A percentile compares a stretch with the other conserved stretches of the same genome.
These are phyloP conservation scores for Toxicodendron radicans DNA, from an alignment of 345 rosid genomes.

Conservation along the genomic window DNA sequence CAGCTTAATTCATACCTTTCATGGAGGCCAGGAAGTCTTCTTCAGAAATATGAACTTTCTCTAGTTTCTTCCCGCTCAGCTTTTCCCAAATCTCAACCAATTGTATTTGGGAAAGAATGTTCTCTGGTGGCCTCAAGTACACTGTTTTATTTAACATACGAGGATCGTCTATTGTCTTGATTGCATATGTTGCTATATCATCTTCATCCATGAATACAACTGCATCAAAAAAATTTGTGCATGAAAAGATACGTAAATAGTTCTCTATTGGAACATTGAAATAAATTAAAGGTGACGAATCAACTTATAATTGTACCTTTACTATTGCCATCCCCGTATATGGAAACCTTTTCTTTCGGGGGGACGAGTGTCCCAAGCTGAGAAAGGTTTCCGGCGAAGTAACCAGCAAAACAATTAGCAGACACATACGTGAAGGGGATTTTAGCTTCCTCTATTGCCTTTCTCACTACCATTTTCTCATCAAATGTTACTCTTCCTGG, in stretches of 20 bases:
- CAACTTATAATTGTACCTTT: slow-evolving; percentile 46
- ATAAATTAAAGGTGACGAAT: too few species aligned
- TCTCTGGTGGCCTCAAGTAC: slow-evolving; percentile 52
- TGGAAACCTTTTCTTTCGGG: slow-evolving; percentile 44
- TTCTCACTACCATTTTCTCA: slow-evolving; percentile 74
- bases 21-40: slow-evolving; percentile 62
- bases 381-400: slow-evolving; percentile 67
- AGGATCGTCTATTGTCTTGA: slow-evolving; percentile 68
- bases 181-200: slow-evolving; percentile 62
- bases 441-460: slow-evolving; percentile 68
- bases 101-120: slow-evolving; percentile 58
- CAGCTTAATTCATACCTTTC: slow-evolving; percentile 36
- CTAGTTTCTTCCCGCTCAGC: slow-evolving; percentile 41
- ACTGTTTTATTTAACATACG: slow-evolving; percentile 66
- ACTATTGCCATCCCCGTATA: slow-evolving; percentile 74
- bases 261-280: too few species aligned
- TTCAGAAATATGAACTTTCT: slow-evolving; percentile 44
- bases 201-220: slow-evolving; percentile 68
- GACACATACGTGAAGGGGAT: slow-evolving; percentile 76
- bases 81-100: slow-evolving; percentile 73
- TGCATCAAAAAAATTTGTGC: slow-evolving; percentile 2
- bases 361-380: slow-evolving; percentile 66
- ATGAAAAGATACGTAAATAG: neutral
- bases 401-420: slow-evolving; percentile 79
- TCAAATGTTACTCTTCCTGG: slow-evolving; percentile 84